Evolutionary conservation across 768 basidiomycete genomes (phyloP).

Genomic region (Mrakia blollopis): DNA sequence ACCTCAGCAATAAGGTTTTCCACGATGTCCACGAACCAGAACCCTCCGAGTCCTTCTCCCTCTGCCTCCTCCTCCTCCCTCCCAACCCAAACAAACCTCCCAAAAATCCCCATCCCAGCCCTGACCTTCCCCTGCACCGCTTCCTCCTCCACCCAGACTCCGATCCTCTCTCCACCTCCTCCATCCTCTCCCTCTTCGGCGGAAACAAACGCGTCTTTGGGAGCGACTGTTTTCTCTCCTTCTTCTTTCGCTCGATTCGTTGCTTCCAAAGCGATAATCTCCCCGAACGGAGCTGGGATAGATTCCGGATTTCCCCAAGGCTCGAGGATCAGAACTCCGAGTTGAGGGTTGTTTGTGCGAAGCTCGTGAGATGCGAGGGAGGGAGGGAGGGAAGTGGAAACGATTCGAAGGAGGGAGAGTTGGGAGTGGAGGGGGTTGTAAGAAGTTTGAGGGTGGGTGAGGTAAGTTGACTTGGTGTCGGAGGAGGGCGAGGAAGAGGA

Average conservation of each 20-base stretch:
- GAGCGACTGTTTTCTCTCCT: background rate
- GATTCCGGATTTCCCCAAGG: background rate
- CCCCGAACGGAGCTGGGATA: background rate
- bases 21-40: slow-evolving; percentile 14
- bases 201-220: background rate
- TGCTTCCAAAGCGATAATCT: background rate
- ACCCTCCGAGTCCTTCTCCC: background rate
- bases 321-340: slow-evolving; percentile 8
- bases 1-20: background rate
- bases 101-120: background rate
- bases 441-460: background rate
- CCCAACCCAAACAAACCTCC: background rate
- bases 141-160: background rate
- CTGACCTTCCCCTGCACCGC: background rate
- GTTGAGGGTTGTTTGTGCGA: background rate
- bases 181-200: too few relatives aligned
- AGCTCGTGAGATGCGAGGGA: background rate
- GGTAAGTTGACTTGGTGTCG: background rate
- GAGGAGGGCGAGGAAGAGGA: background rate
- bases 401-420: background rate
- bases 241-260: background rate
- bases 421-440: background rate
- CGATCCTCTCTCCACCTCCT: background rate
- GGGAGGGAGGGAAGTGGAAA: background rate
- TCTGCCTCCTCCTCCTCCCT: background rate